phyloP scores from a whole-genome alignment of 441 rosid species.

The Syzygium malaccense region DNA sequence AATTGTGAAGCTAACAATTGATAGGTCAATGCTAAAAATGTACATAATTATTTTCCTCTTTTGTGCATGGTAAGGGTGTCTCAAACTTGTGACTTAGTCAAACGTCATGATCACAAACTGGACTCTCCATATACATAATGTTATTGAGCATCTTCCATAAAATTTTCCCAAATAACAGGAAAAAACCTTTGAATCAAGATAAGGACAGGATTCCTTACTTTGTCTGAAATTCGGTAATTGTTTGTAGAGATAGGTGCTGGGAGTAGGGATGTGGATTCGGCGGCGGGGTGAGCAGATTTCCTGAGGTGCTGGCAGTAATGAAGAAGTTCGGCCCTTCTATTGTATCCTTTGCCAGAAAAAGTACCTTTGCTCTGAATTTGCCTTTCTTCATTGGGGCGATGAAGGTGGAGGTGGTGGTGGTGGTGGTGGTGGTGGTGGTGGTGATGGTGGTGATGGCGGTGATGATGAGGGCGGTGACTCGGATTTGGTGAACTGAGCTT shows the following conservation, averaged over 20 bases:
- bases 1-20: background rate
- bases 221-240: background rate
- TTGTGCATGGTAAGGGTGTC: background rate
- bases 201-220: background rate
- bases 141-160: background rate
- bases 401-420: background rate
- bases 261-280: background rate
- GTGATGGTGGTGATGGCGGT: background rate
- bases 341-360: background rate
- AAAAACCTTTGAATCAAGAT: background rate
- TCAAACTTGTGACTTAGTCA: background rate
- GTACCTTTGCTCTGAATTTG: background rate
- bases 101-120: background rate
- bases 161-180: background rate
- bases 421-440: background rate
- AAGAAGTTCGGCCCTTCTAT: conserved; percentile 9
- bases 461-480: background rate
- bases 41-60: background rate
- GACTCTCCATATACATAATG: background rate
- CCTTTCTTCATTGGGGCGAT: background rate
- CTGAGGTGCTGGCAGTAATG: background rate
- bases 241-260: background rate
- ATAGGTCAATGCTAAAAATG: background rate
- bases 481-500: background rate
- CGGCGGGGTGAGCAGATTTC: background rate